Conservation (phyloP, 306 rosid species). For the Gleditsia sinensis region DNA sequence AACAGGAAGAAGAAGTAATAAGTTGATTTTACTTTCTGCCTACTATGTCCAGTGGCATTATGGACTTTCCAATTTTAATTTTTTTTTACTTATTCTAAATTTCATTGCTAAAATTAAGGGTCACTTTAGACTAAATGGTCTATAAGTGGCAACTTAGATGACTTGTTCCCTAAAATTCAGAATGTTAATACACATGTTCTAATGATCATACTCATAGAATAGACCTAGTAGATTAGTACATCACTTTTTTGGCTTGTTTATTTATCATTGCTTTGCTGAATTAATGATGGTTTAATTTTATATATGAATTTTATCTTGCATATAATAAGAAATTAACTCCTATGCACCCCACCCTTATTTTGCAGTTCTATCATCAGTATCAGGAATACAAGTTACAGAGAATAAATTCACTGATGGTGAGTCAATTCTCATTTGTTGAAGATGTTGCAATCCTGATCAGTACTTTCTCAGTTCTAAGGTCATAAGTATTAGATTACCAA, state of each 20-base stretch:
- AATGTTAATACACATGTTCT: not conserved
- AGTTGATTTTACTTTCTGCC: not conserved
- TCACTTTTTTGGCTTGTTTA: constrained; percentile 12
- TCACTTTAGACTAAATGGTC: not conserved
- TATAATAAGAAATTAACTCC: constrained; percentile 2
- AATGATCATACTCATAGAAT: not conserved
- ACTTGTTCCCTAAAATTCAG: not conserved
- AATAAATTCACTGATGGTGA: constrained; percentile 57
- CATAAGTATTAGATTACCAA: constrained; percentile 9
- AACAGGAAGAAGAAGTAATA: not conserved
- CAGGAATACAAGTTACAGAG: constrained; percentile 67
- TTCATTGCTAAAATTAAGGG: not conserved
- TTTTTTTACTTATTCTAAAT: not conserved
- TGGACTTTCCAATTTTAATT: not conserved
- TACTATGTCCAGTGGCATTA: not conserved
- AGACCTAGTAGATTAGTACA: not conserved
- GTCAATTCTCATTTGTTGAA: constrained; percentile 24
- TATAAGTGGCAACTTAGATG: not conserved
- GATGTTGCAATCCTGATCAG: constrained; percentile 5
- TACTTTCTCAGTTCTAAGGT: not conserved
- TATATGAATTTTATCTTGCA: not conserved
- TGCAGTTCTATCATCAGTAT: constrained; percentile 83
- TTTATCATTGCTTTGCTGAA: not conserved
- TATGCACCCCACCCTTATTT: not conserved
- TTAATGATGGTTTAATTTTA: not conserved